Base-by-base conservation (phyloP, 768 basidiomycete genomes). In the Nidularia pulvinata region DNA sequence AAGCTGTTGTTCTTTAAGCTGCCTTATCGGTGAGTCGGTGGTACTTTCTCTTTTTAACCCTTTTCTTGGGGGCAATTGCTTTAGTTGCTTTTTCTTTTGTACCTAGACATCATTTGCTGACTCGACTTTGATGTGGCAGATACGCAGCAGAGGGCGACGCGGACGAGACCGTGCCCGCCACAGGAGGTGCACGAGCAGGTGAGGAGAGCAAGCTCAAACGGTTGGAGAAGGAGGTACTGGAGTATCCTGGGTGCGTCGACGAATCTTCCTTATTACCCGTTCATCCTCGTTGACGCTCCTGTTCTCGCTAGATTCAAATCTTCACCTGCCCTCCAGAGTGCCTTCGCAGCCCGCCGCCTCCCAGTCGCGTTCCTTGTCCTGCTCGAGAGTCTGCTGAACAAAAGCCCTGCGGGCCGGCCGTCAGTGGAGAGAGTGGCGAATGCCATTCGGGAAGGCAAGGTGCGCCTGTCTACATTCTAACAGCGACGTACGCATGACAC, bases 1-100 rank as follows among this genome's bases (percentile, higher is more conserved):
- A 95, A 94, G 61, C 79, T 98, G 56, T 72, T 96, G 1, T 98
- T 97, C 73, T 94, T 98, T 72, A 83, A 83, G 34, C 70, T 96
- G 16, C 95, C 95, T 0, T 98, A 94, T 63, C 76, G 76, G 51
- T 85, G 86, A 50, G 83, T 52, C 32, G 44, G 49, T 42, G 36
- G 16, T 22, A 3, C 37, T 3, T 42, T 16, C 11, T 42, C 11
- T 42, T 11, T 42, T 16, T 42, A 42, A 42, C 11, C 37, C 37
- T 42, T 16, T 11, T 42, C 16, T 42, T 42, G 11, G 11, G 16
- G 11, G 48, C 9, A 4, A 3, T 16, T 37, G 14, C 19, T 33
- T 25, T 52, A 46, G 4, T 43, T 51, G 32, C 25, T 25, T 25
- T 25, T 25, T 25, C 25, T 25, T 25, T 25, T 25, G 25, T 25